phyloP scores from a whole-genome alignment of 495 filamentous ascomycete genomes.

The Hypoxylon lienhwacheense region DNA sequence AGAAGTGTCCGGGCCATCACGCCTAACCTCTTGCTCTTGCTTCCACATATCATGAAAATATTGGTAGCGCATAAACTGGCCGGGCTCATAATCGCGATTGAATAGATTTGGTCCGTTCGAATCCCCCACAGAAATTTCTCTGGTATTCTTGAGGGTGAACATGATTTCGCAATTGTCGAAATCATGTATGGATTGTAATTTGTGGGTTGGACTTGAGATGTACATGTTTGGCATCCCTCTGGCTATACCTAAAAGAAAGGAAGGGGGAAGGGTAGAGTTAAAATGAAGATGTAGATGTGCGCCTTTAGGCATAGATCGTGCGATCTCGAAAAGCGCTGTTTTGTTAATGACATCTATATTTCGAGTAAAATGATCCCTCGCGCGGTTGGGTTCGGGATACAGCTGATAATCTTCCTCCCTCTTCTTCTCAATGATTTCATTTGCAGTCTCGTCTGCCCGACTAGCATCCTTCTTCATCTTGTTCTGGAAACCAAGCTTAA shows the following conservation, averaged over 20 bases:
- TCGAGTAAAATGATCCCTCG: slow-evolving; percentile 51
- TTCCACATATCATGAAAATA: slow-evolving; percentile 41
- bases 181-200: slow-evolving; percentile 32
- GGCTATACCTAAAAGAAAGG: slow-evolving; percentile 53
- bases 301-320: slow-evolving; percentile 54
- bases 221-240: slow-evolving; percentile 55
- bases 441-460: slow-evolving; percentile 32
- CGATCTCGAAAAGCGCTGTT: slow-evolving; percentile 47
- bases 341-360: slow-evolving; percentile 51
- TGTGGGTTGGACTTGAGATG: slow-evolving; percentile 50
- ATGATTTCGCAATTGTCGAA: slow-evolving; percentile 51
- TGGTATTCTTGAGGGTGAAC: slow-evolving; percentile 50
- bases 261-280: slow-evolving; percentile 55
- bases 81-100: slow-evolving; percentile 28
- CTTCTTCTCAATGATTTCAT: slow-evolving; percentile 39
- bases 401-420: slow-evolving; percentile 37
- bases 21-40: slow-evolving; percentile 10
- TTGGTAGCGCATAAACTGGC: slow-evolving; percentile 43
- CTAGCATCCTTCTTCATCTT: slow-evolving; percentile 24
- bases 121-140: slow-evolving; percentile 19
- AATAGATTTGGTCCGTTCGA: slow-evolving; percentile 16
- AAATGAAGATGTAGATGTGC: slow-evolving; percentile 61
- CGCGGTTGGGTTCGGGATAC: slow-evolving; percentile 33
- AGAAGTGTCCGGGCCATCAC: neutral
- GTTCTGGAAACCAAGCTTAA: slow-evolving; percentile 28